Conservation (phyloP, 306 rosid species). For the Rosa lucieae region DNA sequence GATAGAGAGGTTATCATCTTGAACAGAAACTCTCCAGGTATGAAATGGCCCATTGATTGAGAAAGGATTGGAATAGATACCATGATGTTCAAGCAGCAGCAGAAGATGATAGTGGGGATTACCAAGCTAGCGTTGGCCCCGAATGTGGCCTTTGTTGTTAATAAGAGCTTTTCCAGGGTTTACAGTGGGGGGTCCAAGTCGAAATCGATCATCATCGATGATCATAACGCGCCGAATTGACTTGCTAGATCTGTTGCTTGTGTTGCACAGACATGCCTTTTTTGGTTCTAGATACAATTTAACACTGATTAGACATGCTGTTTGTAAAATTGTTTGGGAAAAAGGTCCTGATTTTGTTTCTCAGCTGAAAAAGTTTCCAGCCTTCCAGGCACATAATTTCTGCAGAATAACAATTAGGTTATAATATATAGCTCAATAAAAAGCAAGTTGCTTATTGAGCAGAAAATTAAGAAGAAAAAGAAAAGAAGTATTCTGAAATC, state of each 20-base stretch:
- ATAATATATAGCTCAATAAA: background rate
- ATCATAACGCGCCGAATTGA: conserved; percentile 49
- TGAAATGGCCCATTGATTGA: conserved; percentile 45
- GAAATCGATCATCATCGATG: conserved; percentile 27
- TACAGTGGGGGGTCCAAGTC: conserved; percentile 59
- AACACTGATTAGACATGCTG: conserved; percentile 27
- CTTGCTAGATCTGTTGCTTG: conserved; percentile 49
- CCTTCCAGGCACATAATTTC: background rate
- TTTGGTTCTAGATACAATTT: conserved; percentile 28
- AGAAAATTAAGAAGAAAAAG: background rate
- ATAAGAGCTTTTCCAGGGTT: conserved; percentile 12
- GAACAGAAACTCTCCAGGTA: conserved; percentile 47
- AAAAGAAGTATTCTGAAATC: background rate
- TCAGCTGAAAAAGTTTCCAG: background rate
- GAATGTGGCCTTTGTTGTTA: conserved; percentile 27
- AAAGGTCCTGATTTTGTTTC: conserved; percentile 34
- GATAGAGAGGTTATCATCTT: conserved; percentile 34
- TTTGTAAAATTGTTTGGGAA: conserved; percentile 43
- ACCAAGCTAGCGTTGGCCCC: conserved; percentile 31
- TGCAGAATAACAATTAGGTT: background rate
- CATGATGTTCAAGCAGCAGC: conserved; percentile 17
- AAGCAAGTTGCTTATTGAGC: background rate
- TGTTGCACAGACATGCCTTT: conserved; percentile 44
- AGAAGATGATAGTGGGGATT: conserved; percentile 37
- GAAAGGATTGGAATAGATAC: conserved; percentile 26